A percentile compares a stretch with the other conserved stretches of the same genome.
Conservation (phyloP, 345 rosid genomes). For the Lepidium sativum region DNA sequence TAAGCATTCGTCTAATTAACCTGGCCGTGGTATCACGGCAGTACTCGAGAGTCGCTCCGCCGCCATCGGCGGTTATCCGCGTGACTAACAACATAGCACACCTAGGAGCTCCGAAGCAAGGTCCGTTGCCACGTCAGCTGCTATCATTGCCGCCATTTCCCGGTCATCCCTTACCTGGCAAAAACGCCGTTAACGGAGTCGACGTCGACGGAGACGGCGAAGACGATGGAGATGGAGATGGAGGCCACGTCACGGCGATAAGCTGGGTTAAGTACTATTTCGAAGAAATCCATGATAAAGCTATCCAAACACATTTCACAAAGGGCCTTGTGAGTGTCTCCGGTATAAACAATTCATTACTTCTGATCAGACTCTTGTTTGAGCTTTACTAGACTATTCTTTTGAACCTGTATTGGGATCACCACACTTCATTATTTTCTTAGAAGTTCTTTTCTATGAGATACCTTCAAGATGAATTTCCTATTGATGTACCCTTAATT, state of each 20-base stretch:
- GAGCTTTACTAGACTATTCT: neutral
- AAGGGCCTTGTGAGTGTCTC: constrained; percentile 67
- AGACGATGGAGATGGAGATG: constrained; percentile 17
- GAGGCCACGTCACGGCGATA: constrained; percentile 51
- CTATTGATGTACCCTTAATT: neutral
- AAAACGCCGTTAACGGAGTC: constrained; percentile 22
- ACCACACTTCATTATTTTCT: neutral
- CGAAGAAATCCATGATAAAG: constrained; percentile 45
- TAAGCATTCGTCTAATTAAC: neutral
- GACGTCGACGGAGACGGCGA: constrained; percentile 2
- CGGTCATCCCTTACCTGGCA: constrained; percentile 44
- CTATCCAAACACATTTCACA: constrained; percentile 68
- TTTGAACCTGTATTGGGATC: neutral
- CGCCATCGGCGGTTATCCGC: constrained; percentile 45
- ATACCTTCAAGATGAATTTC: neutral
- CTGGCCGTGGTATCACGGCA: constrained; percentile 16
- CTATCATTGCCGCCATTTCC: constrained; percentile 83
- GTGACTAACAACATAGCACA: constrained; percentile 53
- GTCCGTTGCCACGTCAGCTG: constrained; percentile 79
- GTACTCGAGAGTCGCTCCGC: constrained; percentile 51
- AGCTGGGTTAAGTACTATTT: constrained; percentile 86
- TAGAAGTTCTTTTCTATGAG: neutral
- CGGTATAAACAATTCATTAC: constrained; percentile 5
- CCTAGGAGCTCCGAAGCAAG: constrained; percentile 47
- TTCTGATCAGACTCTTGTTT: neutral